A percentile compares a stretch with the other conserved stretches of the same genome.
Evolutionary conservation across 345 rosid genomes (phyloP).

Genomic region (Bruguiera parviflora): DNA sequence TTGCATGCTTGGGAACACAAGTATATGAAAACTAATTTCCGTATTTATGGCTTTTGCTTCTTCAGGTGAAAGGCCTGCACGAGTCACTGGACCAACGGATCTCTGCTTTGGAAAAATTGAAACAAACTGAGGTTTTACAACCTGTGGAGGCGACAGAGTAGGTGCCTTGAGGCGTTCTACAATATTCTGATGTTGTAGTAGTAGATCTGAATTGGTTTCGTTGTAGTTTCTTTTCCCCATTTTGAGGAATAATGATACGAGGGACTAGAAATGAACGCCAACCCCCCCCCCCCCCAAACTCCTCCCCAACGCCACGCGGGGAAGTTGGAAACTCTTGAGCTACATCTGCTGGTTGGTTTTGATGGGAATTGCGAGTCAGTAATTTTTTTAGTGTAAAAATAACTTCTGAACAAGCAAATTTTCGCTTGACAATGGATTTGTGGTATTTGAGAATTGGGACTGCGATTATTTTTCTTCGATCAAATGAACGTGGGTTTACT

Average conservation of each 20-base stretch:
- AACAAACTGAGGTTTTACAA: constrained; percentile 60
- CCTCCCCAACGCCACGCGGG: too few species aligned
- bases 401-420: too few species aligned
- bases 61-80: constrained; percentile 61
- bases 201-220: constrained; percentile 8
- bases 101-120: constrained; percentile 69
- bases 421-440: too few species aligned
- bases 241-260: constrained; percentile 19
- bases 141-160: constrained; percentile 60
- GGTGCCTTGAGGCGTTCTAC: constrained; percentile 16
- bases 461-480: too few species aligned
- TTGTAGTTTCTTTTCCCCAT: constrained; percentile 1
- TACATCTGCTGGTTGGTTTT: too few species aligned
- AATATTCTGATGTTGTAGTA: constrained; percentile 1
- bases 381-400: too few species aligned
- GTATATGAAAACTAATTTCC: background rate
- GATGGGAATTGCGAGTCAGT: too few species aligned
- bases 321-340: too few species aligned
- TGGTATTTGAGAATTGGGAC: too few species aligned
- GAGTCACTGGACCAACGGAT: constrained; percentile 72
- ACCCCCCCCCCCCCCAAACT: too few species aligned
- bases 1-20: background rate
- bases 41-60: background rate
- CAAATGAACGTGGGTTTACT: too few species aligned
- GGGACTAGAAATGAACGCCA: too few species aligned